Evolutionary conservation across 352 stramenopile species (phyloP), one percentile per base, ranked within the genome.

Genomic region (Phytophthora tentaculata): DNA sequence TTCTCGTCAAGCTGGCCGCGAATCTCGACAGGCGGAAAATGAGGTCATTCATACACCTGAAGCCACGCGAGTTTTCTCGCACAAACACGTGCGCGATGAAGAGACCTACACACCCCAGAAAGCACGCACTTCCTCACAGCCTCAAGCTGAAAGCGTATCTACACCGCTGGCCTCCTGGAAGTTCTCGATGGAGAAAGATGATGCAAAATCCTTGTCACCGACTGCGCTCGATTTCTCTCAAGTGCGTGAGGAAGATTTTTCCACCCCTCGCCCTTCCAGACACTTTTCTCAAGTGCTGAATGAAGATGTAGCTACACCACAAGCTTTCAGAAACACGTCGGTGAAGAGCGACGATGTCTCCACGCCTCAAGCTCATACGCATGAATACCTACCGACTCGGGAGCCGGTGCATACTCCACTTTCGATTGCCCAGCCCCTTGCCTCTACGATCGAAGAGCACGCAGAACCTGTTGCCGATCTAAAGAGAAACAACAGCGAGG

Each of bases 401-500:
- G 32, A 54, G 10, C 19, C 10, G 44, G 29, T 17, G 17, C 39
- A 35, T 9, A 55, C 35, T 47, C 19, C 47, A 26, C 7, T 23
- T 51, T 4, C 41, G 20, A 52, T 56, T 55, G 22, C 22, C 29
- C 39, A 67, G 8, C 47, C 12, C 45, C 19, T 43, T 43, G 16
- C 7, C 24, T 54, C 41, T 12, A 32, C 54, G 41, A 39, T 14
- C 23, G 26, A 64, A 28, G 41, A 19, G 8, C 23, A n/a, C 54
- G 7, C 5, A 6, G 23, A 19, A 32, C 37, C 35, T 35, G 50
- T 14, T 5, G 37, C 14, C 7, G 49, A 64, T 20, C 17, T 50
- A 22, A 23, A 43, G 0, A 45, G 66, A 12, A 64, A 63, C 10
- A 71, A 79, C 12, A 64, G 61, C n/a, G 69, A 71, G 4, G 66